phyloP scores from a whole-genome alignment of 306 rosid genomes.

The Medicago ruthenica region DNA sequence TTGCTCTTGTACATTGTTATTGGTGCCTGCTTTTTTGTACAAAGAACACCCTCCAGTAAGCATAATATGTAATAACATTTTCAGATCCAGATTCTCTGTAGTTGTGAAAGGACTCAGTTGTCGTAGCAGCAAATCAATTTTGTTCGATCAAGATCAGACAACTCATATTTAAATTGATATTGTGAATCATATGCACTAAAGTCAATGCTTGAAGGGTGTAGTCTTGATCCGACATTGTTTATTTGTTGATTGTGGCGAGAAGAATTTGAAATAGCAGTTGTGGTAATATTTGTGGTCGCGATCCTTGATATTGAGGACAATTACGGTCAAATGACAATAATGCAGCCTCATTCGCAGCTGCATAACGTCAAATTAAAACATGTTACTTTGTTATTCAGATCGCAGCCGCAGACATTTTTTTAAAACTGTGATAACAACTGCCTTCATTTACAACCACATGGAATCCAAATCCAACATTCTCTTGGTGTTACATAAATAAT shows the following conservation, averaged over 20 bases:
- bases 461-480: neutral
- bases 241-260: neutral
- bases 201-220: neutral
- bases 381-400: neutral
- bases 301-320: neutral
- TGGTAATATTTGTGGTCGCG: neutral
- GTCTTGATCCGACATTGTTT: neutral
- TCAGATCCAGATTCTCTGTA: neutral
- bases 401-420: neutral
- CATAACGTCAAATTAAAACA: neutral
- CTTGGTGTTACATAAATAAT: too few relatives aligned
- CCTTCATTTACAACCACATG: neutral
- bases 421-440: neutral
- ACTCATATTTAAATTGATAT: neutral
- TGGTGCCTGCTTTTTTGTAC: constrained; percentile 82
- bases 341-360: neutral
- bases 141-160: neutral
- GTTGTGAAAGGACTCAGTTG: neutral
- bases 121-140: neutral
- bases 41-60: constrained; percentile 60
- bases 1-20: constrained; percentile 79
- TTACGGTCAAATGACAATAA: neutral
- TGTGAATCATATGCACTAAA: neutral
- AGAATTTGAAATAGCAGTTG: neutral
- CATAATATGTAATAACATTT: neutral